phyloP scores from a whole-genome alignment of 345 rosid species.

The Arabidopsis thaliana region TAIR10.1 NC_003071.7:1061001-1061500 shows the following conservation, averaged over 20 bases:
- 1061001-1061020: constrained; percentile 93
- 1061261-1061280: background rate
- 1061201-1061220: background rate
- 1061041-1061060: constrained; percentile 95
- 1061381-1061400: background rate
- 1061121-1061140: background rate
- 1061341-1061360: background rate
- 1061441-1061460: background rate
- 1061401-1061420: background rate
- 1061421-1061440: background rate
- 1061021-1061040: constrained; percentile 98
- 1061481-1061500: background rate
- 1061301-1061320: background rate
- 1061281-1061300: background rate
- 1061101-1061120: background rate
- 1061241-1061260: background rate
- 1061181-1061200: background rate
- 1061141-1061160: background rate
- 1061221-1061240: background rate
- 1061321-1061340: background rate
- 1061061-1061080: background rate
- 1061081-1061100: constrained; percentile 9
- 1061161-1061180: constrained; percentile 1
- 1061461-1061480: background rate
- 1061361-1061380: background rate